phyloP scores from a whole-genome alignment of 495 filamentous ascomycete species.

The Xylaria scruposa region DNA sequence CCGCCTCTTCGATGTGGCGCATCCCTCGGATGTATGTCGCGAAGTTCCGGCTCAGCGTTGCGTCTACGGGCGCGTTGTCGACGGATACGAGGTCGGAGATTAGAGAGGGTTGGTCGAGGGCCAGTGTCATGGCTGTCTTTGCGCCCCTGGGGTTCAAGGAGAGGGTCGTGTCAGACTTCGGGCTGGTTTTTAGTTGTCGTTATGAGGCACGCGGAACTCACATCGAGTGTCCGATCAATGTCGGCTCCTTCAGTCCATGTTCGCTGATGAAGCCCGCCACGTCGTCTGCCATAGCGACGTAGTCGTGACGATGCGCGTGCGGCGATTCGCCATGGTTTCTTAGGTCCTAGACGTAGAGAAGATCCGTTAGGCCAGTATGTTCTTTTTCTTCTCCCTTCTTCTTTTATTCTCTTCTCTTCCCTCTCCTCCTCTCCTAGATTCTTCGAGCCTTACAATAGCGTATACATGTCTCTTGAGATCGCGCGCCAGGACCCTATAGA shows the following conservation, averaged over 20 bases:
- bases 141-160: constrained; percentile 70
- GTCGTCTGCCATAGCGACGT: constrained; percentile 85
- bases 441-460: constrained; percentile 69
- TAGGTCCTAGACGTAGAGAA: constrained; percentile 70
- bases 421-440: no score
- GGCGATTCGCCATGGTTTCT: constrained; percentile 94
- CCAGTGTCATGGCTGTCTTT: constrained; percentile 90
- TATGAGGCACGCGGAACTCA: constrained; percentile 45
- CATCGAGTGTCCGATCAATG: constrained; percentile 96
- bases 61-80: constrained; percentile 92
- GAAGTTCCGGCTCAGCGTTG: constrained; percentile 74
- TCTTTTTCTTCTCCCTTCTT: background rate
- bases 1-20: constrained; percentile 74
- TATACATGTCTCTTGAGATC: constrained; percentile 85
- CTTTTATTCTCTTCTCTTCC: background rate
- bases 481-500: constrained; percentile 74
- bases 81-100: constrained; percentile 78
- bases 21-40: constrained; percentile 83
- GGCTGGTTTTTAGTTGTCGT: background rate
- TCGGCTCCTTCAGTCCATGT: constrained; percentile 71
- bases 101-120: constrained; percentile 69
- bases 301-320: constrained; percentile 79
- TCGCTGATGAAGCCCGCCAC: constrained; percentile 79
- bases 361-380: constrained; percentile 24
- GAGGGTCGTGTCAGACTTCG: constrained; percentile 10